These are phyloP conservation scores for Suillus subalutaceus DNA, from an alignment of 768 basidiomycete species.

Conservation along the genomic window DNA sequence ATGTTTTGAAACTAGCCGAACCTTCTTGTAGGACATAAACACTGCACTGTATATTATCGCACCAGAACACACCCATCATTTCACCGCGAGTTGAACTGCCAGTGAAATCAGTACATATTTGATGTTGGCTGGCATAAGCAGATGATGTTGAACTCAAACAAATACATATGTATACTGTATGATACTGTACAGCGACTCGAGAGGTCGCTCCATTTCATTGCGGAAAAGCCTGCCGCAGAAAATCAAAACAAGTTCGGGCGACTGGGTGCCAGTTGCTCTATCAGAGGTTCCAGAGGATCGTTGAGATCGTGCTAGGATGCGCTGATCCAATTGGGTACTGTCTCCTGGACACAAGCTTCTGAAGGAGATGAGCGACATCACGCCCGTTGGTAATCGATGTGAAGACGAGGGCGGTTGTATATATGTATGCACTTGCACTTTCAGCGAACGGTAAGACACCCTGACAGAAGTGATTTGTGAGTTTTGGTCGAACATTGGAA, in stretches of 20 bases:
- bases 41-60: constrained; percentile 8
- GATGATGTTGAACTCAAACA: neutral
- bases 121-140: neutral
- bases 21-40: neutral
- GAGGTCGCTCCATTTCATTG: neutral
- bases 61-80: neutral
- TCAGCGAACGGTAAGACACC: neutral
- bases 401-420: neutral
- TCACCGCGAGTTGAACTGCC: neutral
- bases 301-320: neutral
- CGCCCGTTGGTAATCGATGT: neutral
- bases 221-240: neutral
- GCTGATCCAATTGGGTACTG: neutral
- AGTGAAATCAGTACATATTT: neutral
- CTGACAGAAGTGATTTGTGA: neutral
- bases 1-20: neutral
- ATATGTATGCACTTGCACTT: neutral
- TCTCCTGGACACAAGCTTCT: neutral
- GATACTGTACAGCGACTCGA: neutral
- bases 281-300: neutral
- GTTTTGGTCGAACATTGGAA: neutral
- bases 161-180: neutral
- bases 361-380: neutral
- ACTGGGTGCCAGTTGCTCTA: neutral
- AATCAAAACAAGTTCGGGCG: neutral